Conservation (phyloP, 1,139 yeast species). For the Pichia sp. region DNA sequence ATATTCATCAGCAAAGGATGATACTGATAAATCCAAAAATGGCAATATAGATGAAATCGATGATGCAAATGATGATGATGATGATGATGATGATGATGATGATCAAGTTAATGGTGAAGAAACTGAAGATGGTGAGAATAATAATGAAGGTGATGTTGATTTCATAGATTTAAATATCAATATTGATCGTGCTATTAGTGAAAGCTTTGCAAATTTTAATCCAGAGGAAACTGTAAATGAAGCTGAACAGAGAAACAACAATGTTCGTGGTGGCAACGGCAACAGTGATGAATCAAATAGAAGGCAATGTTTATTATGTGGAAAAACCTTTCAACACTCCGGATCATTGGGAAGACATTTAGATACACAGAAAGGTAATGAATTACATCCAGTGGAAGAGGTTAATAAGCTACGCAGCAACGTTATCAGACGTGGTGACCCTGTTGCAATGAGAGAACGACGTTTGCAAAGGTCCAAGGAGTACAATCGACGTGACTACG, state of each 20-base stretch:
- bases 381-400: constrained; percentile 38
- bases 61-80: background rate
- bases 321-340: constrained; percentile 42
- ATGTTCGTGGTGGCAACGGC: background rate
- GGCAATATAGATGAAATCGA: background rate
- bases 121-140: constrained; percentile 12
- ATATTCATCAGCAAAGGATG: constrained; percentile 10
- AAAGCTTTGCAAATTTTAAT: constrained; percentile 5
- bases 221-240: background rate
- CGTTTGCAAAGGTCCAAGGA: constrained; percentile 34
- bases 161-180: constrained; percentile 24
- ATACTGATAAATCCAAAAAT: background rate
- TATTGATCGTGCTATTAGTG: constrained; percentile 8
- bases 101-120: constrained; percentile 13
- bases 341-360: constrained; percentile 49
- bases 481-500: constrained; percentile 42
- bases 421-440: constrained; percentile 45
- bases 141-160: constrained; percentile 5
- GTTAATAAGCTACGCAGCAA: constrained; percentile 38
- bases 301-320: constrained; percentile 42
- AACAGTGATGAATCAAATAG: constrained; percentile 9
- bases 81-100: constrained; percentile 7
- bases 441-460: constrained; percentile 35
- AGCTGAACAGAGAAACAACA: background rate
- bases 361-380: constrained; percentile 41